phyloP scores from a whole-genome alignment of 2,329 filamentous ascomycete genomes.

The Fusarium bulbicola region DNA sequence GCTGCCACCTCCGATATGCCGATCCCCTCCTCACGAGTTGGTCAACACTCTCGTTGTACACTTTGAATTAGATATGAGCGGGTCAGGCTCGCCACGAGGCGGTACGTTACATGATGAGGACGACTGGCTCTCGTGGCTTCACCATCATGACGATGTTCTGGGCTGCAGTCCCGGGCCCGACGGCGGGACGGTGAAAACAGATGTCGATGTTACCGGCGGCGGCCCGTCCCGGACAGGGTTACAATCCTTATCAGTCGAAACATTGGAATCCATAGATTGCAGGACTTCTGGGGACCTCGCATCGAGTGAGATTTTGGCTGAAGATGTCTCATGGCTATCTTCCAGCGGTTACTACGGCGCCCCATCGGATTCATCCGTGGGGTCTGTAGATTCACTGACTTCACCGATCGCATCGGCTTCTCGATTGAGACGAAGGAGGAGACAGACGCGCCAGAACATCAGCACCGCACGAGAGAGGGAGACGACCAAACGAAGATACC shows the following conservation, averaged over 20 bases:
- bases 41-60: not conserved
- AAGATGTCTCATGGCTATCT: not conserved
- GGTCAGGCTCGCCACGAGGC: rapidly evolving
- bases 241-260: not conserved
- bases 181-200: not conserved
- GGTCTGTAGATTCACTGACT: not conserved
- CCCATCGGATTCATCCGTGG: not conserved
- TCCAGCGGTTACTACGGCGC: not conserved
- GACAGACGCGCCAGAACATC: not conserved
- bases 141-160: not conserved
- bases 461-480: not conserved
- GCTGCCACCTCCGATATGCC: not conserved
- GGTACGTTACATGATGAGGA: not conserved
- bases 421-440: not conserved
- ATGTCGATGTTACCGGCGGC: not conserved
- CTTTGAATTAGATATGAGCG: not conserved
- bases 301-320: not conserved
- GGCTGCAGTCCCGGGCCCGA: not conserved
- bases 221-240: not conserved
- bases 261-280: not conserved
- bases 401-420: not conserved
- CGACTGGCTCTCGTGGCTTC: not conserved
- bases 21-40: not conserved
- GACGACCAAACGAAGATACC: not conserved
- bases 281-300: rapidly evolving